These are phyloP conservation scores for Coccomyxa sp. DNA, from an alignment of 139 green algal genomes.

Conservation along the genomic window DNA sequence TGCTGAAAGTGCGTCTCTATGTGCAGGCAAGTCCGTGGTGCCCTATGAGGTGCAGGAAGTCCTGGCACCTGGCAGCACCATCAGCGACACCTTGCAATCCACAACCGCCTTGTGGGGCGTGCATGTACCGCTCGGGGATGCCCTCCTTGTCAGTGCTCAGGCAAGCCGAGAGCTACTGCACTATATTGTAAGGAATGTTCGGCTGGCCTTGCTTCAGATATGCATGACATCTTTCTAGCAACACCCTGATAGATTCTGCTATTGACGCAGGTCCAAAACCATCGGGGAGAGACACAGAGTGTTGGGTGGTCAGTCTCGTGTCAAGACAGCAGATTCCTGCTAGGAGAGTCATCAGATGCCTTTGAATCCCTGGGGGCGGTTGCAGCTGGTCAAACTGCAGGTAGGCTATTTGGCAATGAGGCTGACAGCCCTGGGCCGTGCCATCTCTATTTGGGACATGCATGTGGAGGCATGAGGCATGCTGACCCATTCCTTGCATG, in stretches of 20 bases:
- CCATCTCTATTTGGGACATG: neutral
- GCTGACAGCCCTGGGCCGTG: neutral
- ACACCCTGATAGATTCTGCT: neutral
- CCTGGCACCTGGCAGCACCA: neutral
- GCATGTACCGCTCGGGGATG: conserved; percentile 3
- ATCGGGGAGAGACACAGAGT: neutral
- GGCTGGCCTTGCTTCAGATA: neutral
- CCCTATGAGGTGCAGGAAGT: neutral
- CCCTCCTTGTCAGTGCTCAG: conserved; percentile 14
- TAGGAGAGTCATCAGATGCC: neutral
- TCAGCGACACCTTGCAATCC: neutral
- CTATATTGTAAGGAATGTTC: neutral
- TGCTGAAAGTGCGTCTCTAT: neutral
- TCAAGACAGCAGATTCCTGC: neutral
- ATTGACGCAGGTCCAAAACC: neutral
- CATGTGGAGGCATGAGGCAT: too few species aligned
- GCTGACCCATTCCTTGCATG: neutral
- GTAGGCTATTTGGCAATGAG: neutral
- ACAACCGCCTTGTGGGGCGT: neutral
- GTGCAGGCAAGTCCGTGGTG: neutral
- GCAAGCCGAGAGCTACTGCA: neutral
- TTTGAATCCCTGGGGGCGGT: neutral
- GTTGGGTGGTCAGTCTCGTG: neutral
- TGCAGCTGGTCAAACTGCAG: neutral
- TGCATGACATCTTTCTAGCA: neutral